phyloP scores from a whole-genome alignment of 106 monocot species.

The Allium fistulosum region DNA sequence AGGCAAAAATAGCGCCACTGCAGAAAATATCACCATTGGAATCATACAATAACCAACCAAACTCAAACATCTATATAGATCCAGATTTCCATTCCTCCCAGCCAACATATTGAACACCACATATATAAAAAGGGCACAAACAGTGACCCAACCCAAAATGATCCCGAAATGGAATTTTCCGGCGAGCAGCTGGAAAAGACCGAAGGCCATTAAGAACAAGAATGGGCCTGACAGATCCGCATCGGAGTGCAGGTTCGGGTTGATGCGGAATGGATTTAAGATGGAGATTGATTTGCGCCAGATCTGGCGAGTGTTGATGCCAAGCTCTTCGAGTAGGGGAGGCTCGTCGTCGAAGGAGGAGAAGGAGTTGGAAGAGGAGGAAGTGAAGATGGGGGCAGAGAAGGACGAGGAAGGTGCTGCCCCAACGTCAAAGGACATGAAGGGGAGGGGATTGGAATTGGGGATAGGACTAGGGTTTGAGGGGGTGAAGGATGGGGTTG shows the following conservation, averaged over 20 bases:
- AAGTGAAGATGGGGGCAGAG: slow-evolving; percentile 11
- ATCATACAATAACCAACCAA: slow-evolving; percentile 93
- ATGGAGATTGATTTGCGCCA: slow-evolving; percentile 91
- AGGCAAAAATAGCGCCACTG: slow-evolving; percentile 64
- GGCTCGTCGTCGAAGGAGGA: slow-evolving; percentile 77
- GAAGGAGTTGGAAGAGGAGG: slow-evolving; percentile 3
- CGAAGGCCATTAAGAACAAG: slow-evolving; percentile 83
- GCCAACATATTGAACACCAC: slow-evolving; percentile 96
- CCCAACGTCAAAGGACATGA: slow-evolving; percentile 66
- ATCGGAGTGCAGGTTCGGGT: slow-evolving; percentile 75
- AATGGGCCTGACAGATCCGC: slow-evolving; percentile 96
- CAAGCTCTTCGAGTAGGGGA: slow-evolving; percentile 92
- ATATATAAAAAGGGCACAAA: slow-evolving; percentile 84
- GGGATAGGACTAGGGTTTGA: slow-evolving; percentile 27
- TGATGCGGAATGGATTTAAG: slow-evolving; percentile 68
- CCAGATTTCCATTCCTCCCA: slow-evolving; percentile 76
- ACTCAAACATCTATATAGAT: slow-evolving; percentile 84
- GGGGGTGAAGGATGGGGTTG: not conserved
- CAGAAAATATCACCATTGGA: slow-evolving; percentile 90
- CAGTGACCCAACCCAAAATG: slow-evolving; percentile 87
- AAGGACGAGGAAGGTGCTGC: slow-evolving; percentile 65
- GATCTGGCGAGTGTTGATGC: slow-evolving; percentile 99
- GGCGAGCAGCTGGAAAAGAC: slow-evolving; percentile 92
- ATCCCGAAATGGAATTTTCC: slow-evolving; percentile 97
- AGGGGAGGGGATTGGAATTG: not conserved